Percentiles rank a stretch among this genome's conserved stretches.
Conservation (phyloP, 2,329 filamentous ascomycete genomes). For the Dactylella cylindrospora region DNA sequence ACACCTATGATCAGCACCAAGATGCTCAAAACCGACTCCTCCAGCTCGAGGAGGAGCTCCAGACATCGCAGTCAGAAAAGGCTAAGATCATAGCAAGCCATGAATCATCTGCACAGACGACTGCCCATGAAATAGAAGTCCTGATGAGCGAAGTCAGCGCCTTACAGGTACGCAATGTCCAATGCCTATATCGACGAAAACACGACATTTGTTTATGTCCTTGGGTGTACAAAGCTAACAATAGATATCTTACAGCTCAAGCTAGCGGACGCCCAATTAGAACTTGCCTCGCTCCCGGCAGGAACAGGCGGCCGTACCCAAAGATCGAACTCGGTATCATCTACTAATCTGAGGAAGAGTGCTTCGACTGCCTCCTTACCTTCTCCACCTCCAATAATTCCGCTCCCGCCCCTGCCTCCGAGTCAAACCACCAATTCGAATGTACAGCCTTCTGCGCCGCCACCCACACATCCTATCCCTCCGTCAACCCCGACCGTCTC, state of each 20-base stretch:
- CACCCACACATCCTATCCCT: slow-evolving; percentile 53
- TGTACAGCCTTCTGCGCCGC: slow-evolving; percentile 54
- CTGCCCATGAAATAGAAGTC: slow-evolving; percentile 69
- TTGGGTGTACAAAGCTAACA: not conserved
- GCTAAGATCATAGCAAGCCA: slow-evolving; percentile 54
- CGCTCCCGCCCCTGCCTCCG: slow-evolving; percentile 81
- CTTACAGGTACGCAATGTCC: slow-evolving; percentile 66
- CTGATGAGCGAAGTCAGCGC: slow-evolving; percentile 69
- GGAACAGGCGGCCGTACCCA: slow-evolving; percentile 54
- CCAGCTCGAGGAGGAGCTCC: slow-evolving; percentile 54
- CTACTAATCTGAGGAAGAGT: slow-evolving; percentile 76
- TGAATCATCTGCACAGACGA: slow-evolving; percentile 61
- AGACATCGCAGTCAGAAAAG: slow-evolving; percentile 69
- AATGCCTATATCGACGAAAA: not conserved
- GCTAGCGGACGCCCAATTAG: slow-evolving; percentile 61
- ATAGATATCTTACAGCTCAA: slow-evolving; percentile 58
- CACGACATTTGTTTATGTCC: too few species aligned
- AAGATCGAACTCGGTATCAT: slow-evolving; percentile 62
- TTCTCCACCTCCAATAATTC: slow-evolving; percentile 91
- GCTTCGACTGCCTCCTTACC: slow-evolving; percentile 79
- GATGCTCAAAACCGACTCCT: slow-evolving; percentile 46
- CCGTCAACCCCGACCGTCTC: slow-evolving; percentile 63
- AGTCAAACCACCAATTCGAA: slow-evolving; percentile 8
- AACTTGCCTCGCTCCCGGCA: slow-evolving; percentile 50
- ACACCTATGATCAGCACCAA: slow-evolving; percentile 91